Conservation (phyloP, 1,139 yeast genomes). For the Taphrina flavorubra region DNA sequence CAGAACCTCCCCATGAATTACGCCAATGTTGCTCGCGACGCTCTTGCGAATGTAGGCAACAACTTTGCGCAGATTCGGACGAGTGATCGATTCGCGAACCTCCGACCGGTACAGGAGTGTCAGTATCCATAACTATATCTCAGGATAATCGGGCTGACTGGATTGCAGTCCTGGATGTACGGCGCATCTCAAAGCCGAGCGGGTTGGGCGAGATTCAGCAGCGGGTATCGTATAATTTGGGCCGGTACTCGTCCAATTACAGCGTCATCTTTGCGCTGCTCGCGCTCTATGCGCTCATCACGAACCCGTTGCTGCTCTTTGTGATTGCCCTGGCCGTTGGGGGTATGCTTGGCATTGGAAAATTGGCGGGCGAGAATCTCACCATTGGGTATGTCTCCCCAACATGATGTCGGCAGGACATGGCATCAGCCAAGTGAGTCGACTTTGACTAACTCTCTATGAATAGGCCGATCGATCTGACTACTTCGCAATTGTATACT, state of each 20-base stretch:
- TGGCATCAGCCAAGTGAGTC: no score
- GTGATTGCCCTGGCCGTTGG: constrained; percentile 64
- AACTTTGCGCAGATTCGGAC: constrained; percentile 34
- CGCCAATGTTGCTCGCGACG: constrained; percentile 38
- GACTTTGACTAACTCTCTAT: no score
- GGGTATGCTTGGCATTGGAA: constrained; percentile 80
- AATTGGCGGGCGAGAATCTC: constrained; percentile 80
- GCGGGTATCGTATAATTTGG: constrained; percentile 82
- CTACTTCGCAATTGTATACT: constrained; percentile 86
- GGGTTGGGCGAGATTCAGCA: constrained; percentile 89
- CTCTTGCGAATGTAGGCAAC: constrained; percentile 30
- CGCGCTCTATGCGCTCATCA: constrained; percentile 72
- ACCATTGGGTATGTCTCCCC: constrained; percentile 35
- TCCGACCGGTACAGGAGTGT: constrained; percentile 82
- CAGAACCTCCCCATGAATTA: constrained; percentile 29
- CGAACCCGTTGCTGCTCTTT: constrained; percentile 81
- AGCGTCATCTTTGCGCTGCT: constrained; percentile 73
- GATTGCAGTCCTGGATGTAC: constrained; percentile 72
- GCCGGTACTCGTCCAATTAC: constrained; percentile 88
- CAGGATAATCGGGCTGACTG: background rate
- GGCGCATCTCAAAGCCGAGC: constrained; percentile 86
- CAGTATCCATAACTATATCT: background rate
- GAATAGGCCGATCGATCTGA: constrained; percentile 57
- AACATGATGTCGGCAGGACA: no score
- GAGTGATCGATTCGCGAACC: constrained; percentile 61